Evolutionary conservation across 129 eudicot species (phyloP), one percentile per base, ranked within the genome.

Genomic region (Flaveria sonorensis): DNA sequence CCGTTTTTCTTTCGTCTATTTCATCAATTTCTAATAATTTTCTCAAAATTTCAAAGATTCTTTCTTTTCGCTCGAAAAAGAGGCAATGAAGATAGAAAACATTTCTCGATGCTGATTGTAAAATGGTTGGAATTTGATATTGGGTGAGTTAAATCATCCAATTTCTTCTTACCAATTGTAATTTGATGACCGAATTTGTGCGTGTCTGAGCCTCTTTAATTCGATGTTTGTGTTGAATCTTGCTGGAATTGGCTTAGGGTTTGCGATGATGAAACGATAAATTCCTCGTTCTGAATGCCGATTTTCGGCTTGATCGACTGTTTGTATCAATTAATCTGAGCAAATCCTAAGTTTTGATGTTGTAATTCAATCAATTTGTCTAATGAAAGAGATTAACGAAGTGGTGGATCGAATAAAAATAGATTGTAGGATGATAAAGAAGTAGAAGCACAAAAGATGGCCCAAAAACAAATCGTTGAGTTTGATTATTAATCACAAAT

Each of bases 151-250:
- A n/a, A 57, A 46, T 12, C 26, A 13, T 28, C 57, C 81, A 56
- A 16, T 18, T 68, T 70, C 76, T 45, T 47, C 2, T 45, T 5
- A 26, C 47, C 47, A 63, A 50, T 45, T 21, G 43, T 63, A 20
- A 74, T 77, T 53, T 90, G 96, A 90, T 90, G 92, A 90, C 88
- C 79, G 88, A 79, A 84, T 88, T 88, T 88, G 86, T 88, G 93
- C 90, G 90, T 88, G 93, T 86, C 93, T 86, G 93, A 88, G 90
- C 93, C 90, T 83, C 77, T 76, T 64, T 24, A 63, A 18, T 12
- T 64, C 12, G 0, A 16, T 47, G 4, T 70, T 60, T 78, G 6
- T 23, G 16, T 46, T 7, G 24, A 60, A 16, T 43, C 1, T 45
- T 15, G 6, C 3, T 73, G 12, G 68, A 72, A 55, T 55, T 36